Percentiles rank a stretch among this genome's conserved stretches.
These are phyloP conservation scores for Coemansia sp. DNA, from an alignment of 192 early-diverging fungal species.

Conservation along the genomic window DNA sequence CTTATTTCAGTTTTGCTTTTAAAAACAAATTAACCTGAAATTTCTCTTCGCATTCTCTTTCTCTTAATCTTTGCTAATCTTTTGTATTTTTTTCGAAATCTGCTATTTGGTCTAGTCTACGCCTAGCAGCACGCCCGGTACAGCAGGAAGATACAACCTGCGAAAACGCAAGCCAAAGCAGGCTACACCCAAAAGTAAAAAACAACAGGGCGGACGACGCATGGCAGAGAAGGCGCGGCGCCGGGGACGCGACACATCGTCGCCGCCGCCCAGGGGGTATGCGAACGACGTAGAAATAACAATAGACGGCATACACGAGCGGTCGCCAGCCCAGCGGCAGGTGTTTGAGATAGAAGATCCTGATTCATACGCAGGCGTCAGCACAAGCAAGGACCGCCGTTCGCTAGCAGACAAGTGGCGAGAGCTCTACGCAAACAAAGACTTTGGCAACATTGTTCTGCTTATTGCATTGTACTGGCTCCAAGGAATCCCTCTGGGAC, in stretches of 20 bases:
- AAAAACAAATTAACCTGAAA: not conserved
- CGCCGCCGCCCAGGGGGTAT: constrained; percentile 8
- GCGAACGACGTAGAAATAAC: constrained; percentile 40
- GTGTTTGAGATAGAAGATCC: constrained; percentile 53
- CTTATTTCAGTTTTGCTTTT: not conserved
- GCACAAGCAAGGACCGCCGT: not conserved
- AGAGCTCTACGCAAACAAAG: constrained; percentile 48
- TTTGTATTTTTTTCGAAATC: not conserved
- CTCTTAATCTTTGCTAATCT: not conserved
- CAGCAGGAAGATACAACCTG: not conserved
- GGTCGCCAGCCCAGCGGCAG: constrained; percentile 28
- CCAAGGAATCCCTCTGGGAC: constrained; percentile 92
- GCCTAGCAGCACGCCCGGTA: not conserved
- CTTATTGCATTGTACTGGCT: constrained; percentile 69
- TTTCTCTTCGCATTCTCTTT: not conserved
- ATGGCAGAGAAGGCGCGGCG: constrained; percentile 40
- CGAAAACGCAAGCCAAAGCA: constrained; percentile 6
- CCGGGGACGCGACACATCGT: constrained; percentile 25
- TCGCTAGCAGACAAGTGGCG: constrained; percentile 24
- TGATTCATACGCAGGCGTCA: constrained; percentile 15
- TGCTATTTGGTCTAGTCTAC: not conserved
- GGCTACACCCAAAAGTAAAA: not conserved
- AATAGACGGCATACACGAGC: constrained; percentile 28
- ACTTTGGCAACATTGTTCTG: constrained; percentile 57
- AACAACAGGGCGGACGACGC: not conserved